Percentiles rank a stretch among this genome's conserved stretches.
Conservation (phyloP, 2,329 filamentous ascomycete genomes). For the Trichoderma breve region DNA sequence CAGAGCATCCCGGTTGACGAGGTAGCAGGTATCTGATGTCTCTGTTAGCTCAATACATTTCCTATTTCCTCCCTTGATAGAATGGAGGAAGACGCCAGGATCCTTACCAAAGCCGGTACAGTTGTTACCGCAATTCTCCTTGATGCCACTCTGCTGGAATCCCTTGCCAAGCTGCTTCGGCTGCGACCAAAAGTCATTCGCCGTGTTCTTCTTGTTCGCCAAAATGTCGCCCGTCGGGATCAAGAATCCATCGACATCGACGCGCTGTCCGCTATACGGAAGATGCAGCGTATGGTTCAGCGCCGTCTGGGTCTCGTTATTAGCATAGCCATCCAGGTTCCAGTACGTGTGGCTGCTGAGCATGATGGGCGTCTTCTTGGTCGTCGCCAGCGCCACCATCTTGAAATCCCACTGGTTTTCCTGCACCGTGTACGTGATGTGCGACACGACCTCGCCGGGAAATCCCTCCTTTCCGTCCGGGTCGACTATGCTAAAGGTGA, state of each 20-base stretch:
- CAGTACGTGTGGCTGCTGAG: conserved; percentile 73
- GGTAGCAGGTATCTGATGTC: conserved; percentile 61
- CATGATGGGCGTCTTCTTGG: conserved; percentile 80
- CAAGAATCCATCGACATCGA: conserved; percentile 67
- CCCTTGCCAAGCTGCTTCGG: conserved; percentile 78
- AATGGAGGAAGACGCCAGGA: neutral
- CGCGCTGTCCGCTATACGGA: conserved; percentile 68
- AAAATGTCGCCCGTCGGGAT: conserved; percentile 75
- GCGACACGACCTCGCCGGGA: conserved; percentile 71
- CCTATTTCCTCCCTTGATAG: neutral
- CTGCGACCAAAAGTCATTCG: conserved; percentile 79
- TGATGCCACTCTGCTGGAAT: conserved; percentile 58
- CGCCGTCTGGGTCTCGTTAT: conserved; percentile 62
- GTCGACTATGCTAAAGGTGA: conserved; percentile 75
- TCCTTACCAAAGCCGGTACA: conserved; percentile 79
- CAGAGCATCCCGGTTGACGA: conserved; percentile 60
- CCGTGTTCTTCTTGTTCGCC: conserved; percentile 62
- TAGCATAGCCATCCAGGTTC: conserved; percentile 78
- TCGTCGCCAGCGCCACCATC: conserved; percentile 68
- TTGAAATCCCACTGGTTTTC: conserved; percentile 68
- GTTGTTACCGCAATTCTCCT: conserved; percentile 73
- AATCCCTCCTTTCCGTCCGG: conserved; percentile 73
- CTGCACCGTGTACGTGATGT: conserved; percentile 70
- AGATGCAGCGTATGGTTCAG: conserved; percentile 72
- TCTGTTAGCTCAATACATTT: neutral